Evolutionary conservation across 371 early-diverging fungal species (phyloP).

Genomic region (Zopfochytrium polystomum): DNA sequence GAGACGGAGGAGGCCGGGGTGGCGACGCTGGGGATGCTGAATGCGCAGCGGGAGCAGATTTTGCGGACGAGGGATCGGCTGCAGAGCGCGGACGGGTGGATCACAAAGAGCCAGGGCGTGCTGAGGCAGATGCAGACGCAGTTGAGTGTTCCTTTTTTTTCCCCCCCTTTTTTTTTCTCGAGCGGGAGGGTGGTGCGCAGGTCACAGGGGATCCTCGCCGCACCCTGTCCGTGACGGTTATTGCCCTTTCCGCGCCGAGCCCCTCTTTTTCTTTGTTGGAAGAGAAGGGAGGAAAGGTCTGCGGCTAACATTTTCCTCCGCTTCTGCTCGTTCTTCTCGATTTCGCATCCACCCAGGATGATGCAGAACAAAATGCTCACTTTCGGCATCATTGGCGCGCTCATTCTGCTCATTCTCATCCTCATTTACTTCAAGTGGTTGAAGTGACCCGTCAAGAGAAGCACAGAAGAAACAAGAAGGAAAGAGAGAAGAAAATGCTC

Average conservation of each 20-base stretch:
- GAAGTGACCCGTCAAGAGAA: no score
- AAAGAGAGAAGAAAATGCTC: no score
- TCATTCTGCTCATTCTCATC: conserved; percentile 77
- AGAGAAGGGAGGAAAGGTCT: no score
- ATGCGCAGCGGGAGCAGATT: conserved; percentile 89
- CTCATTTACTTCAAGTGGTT: conserved; percentile 74
- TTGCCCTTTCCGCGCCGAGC: no score
- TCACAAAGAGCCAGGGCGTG: conserved; percentile 83
- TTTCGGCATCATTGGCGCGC: conserved; percentile 75
- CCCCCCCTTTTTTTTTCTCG: no score
- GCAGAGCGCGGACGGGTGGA: conserved; percentile 82
- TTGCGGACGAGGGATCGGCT: conserved; percentile 79
- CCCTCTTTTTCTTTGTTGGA: no score
- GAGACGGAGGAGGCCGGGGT: conserved; percentile 90
- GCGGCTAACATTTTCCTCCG: neutral
- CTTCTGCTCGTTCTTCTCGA: conserved; percentile 1
- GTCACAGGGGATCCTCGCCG: no score
- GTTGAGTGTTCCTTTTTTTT: conserved; percentile 54
- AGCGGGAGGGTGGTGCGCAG: no score
- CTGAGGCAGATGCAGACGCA: conserved; percentile 86
- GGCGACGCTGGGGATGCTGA: conserved; percentile 73
- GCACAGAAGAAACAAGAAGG: no score
- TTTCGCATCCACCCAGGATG: no score
- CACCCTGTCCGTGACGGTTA: no score
- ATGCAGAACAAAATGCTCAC: conserved; percentile 85